Conservation (phyloP, 129 eudicot species). For the Escallonia rubra region DNA sequence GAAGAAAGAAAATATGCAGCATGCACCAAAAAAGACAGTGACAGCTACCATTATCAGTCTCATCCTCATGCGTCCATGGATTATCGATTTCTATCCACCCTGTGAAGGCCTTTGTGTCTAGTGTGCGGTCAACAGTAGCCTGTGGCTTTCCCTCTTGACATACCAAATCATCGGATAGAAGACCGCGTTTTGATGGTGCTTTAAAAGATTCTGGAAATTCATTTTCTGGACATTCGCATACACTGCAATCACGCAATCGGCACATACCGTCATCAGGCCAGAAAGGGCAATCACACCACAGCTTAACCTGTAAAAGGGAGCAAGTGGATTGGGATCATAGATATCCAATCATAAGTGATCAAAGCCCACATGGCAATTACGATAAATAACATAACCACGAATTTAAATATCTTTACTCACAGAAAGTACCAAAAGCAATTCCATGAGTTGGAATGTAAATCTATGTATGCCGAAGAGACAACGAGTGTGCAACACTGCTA, state of each 20-base stretch:
- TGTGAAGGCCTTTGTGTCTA: slow-evolving; percentile 69
- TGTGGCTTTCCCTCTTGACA: slow-evolving; percentile 95
- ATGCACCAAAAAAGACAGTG: neutral
- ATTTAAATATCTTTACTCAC: too few species aligned
- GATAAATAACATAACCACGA: too few species aligned
- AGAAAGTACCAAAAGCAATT: too few species aligned
- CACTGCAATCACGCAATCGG: slow-evolving; percentile 85
- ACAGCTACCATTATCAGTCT: slow-evolving; percentile 79
- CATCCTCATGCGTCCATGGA: slow-evolving; percentile 95
- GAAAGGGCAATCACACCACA: slow-evolving; percentile 98
- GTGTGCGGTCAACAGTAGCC: slow-evolving; percentile 85
- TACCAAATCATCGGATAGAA: slow-evolving; percentile 58
- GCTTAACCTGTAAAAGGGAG: slow-evolving; percentile 54
- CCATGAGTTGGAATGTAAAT: too few species aligned
- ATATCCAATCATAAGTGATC: slow-evolving; percentile 4
- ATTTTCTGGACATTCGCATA: slow-evolving; percentile 88
- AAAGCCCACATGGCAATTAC: neutral
- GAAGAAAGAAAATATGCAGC: neutral
- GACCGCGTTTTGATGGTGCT: slow-evolving; percentile 33
- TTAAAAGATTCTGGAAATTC: slow-evolving; percentile 82
- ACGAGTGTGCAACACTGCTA: too few species aligned
- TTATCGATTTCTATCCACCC: slow-evolving; percentile 93
- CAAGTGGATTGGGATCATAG: slow-evolving; percentile 11
- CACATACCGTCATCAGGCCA: slow-evolving; percentile 99
- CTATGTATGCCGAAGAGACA: too few species aligned